Base-by-base conservation (phyloP, 225 moss, liverwort and hornwort species). In the Ulota crispa region DNA sequence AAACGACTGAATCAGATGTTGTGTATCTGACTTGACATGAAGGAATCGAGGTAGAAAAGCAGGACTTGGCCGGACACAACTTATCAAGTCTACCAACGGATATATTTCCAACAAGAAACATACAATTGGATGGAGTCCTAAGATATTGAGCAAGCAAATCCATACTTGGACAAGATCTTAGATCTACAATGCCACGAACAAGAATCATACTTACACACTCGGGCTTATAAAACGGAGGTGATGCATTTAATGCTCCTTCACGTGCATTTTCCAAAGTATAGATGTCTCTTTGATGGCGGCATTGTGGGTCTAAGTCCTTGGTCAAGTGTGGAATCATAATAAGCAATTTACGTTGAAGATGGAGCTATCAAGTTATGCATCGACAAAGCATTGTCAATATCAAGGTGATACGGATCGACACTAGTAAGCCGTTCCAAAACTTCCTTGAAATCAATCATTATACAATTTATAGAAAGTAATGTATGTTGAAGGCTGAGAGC, bases 111-210 rank as follows among this genome's bases (percentile, higher is more conserved):
- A 31, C 41, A 14, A 79, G 59, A 16, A 70, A 14, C 9, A 9
- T 1, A 42, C 43, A 21, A 12, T 39, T 28, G 13, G 39, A 70
- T n/a, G 47, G 1, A 32, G 32, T 19, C 61, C 11, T 31, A 61
- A 70, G 32, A 32, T 50, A 53, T 6, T 39, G 7, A 80, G n/a
- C 50, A 62, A 70, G 28, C 31, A 73, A 54, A 20, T 81, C 54
- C 55, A 65, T 56, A 28, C 81, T 81, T 81, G 73, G n/a, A 65
- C 65, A 37, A 81, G 81, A 73, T 42, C 55, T 81, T 81, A 73
- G 81, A 66, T 81, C 81, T 81, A 55, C 56, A 66, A 81, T 73
- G 81, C 65, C 65, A 73, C 39, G 6, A 19, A 3, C 32, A 70
- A 16, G 1, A 12, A n/a, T 13, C 31, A 4, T 37, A 12, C 36